These are phyloP conservation scores for Cicer bijugum DNA, from an alignment of 306 rosid genomes.

Conservation along the genomic window DNA sequence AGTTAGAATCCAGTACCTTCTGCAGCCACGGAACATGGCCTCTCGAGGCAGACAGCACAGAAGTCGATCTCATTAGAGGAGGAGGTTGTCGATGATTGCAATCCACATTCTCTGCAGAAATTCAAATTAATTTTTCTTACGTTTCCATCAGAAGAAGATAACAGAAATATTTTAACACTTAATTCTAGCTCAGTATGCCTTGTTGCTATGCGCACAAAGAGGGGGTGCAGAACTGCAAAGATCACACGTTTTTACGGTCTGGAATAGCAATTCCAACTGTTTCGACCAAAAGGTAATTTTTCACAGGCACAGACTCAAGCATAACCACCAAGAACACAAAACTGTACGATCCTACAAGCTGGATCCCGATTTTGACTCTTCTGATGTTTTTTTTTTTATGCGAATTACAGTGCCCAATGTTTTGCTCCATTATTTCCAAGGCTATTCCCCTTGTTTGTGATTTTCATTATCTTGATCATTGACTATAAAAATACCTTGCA, in stretches of 20 bases:
- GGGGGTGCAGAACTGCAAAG: not conserved
- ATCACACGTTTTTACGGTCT: not conserved
- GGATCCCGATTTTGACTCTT: not conserved
- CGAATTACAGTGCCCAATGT: not conserved
- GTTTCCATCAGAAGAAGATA: constrained; percentile 32
- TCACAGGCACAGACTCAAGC: not conserved
- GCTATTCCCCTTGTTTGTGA: not conserved
- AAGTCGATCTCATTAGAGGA: constrained; percentile 66
- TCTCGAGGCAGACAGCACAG: constrained; percentile 96
- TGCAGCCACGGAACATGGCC: constrained; percentile 84
- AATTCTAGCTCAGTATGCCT: not conserved
- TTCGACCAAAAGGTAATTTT: not conserved
- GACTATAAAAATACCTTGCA: constrained; percentile 70
- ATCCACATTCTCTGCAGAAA: constrained; percentile 81
- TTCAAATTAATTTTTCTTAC: constrained; percentile 42
- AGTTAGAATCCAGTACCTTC: constrained; percentile 63
- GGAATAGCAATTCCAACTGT: not conserved
- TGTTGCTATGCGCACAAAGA: not conserved
- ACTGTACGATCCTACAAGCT: not conserved
- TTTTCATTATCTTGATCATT: constrained; percentile 23
- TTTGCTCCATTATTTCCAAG: not conserved
- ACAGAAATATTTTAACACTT: constrained; percentile 10
- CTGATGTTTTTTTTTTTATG: constrained; percentile 3
- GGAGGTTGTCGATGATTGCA: constrained; percentile 63
- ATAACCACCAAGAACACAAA: not conserved